phyloP scores from a whole-genome alignment of 345 rosid species.

The Euphorbia tirucalli region DNA sequence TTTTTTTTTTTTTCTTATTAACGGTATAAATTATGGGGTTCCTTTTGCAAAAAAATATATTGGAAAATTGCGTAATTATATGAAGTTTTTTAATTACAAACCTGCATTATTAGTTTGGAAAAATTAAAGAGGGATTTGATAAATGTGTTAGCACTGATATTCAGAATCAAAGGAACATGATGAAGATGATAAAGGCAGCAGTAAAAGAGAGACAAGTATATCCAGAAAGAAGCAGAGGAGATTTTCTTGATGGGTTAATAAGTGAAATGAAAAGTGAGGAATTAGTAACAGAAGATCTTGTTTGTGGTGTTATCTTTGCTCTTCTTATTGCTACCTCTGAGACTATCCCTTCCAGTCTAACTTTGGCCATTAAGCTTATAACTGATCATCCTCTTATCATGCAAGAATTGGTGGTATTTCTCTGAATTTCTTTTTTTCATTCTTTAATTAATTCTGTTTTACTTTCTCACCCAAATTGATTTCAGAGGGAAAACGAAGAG shows the following conservation, averaged over 20 bases:
- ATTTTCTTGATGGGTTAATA: conserved; percentile 22
- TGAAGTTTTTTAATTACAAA: too few species aligned
- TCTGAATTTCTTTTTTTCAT: too few species aligned
- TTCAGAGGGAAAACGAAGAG: conserved; percentile 28
- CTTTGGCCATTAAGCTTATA: conserved; percentile 21
- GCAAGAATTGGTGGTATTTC: conserved; percentile 22
- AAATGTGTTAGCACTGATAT: too few species aligned
- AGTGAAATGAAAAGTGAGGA: conserved; percentile 9
- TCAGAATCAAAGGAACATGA: conserved; percentile 23
- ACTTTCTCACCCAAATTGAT: too few species aligned
- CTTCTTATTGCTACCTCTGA: conserved; percentile 28
- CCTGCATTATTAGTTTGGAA: too few species aligned
- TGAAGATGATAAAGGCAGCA: conserved; percentile 16
- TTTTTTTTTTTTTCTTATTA: too few species aligned
- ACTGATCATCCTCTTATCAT: conserved; percentile 19
- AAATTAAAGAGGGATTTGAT: too few species aligned
- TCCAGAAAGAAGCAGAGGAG: conserved; percentile 8
- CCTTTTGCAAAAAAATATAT: too few species aligned
- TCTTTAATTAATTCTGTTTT: not conserved
- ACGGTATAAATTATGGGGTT: too few species aligned
- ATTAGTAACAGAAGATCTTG: conserved; percentile 12
- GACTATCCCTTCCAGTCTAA: conserved; percentile 24
- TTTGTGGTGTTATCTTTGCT: conserved; percentile 17
- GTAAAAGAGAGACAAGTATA: conserved; percentile 15
- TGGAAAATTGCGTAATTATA: too few species aligned